Evolutionary conservation across 1,284 basidiomycete genomes (phyloP).

Genomic region (Ganoderma lingzhi): DNA sequence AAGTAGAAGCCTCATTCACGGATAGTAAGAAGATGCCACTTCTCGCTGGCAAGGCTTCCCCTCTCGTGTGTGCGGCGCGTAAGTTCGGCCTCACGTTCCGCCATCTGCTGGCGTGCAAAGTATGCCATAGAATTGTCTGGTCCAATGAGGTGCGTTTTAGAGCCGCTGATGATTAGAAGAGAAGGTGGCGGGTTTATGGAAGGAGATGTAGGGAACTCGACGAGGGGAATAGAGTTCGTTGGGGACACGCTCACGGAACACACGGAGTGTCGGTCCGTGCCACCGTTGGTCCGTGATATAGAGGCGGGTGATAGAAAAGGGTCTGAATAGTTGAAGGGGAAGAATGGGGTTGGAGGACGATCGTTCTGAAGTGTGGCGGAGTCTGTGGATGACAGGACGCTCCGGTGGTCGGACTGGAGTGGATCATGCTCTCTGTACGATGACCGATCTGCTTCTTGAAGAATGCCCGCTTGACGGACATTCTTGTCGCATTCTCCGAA

Average conservation of each 20-base stretch:
- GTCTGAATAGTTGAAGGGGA: constrained; percentile 9
- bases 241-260: constrained; percentile 7
- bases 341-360: not conserved
- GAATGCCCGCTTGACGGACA: constrained; percentile 7
- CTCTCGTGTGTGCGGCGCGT: constrained; percentile 21
- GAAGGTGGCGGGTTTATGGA: not conserved
- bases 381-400: constrained; percentile 3
- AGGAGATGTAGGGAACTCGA: constrained; percentile 11
- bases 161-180: constrained; percentile 16
- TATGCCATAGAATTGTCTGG: constrained; percentile 27
- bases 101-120: constrained; percentile 22
- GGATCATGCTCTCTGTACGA: constrained; percentile 15
- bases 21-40: not conserved
- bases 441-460: constrained; percentile 5
- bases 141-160: constrained; percentile 24
- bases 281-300: not conserved
- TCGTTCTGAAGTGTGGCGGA: constrained; percentile 11
- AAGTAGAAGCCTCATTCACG: not conserved
- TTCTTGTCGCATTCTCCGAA: constrained; percentile 11
- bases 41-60: constrained; percentile 16
- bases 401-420: constrained; percentile 1
- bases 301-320: constrained; percentile 5
- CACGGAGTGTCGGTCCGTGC: not conserved
- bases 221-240: constrained; percentile 18
- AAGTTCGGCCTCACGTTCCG: constrained; percentile 26